Percentiles rank a stretch among this genome's conserved stretches.
phyloP scores from a whole-genome alignment of 1,139 yeast species.

The Saccharomyces hybrid region DNA sequence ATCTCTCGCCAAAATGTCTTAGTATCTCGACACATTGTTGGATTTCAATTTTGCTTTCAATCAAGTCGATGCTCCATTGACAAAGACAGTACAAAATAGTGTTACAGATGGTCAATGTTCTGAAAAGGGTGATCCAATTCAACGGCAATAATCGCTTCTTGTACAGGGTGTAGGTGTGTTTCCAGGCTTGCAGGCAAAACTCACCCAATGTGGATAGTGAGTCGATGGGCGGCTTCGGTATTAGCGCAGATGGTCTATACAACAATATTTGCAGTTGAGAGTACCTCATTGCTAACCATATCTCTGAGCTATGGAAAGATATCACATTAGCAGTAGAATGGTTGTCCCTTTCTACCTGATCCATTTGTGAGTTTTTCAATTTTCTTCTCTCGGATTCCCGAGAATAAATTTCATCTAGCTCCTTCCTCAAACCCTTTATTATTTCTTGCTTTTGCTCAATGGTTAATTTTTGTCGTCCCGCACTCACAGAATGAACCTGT shows the following conservation, averaged over 20 bases:
- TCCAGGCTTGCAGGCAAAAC: constrained; percentile 36
- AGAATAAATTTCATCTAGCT: constrained; percentile 38
- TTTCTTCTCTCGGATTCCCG: constrained; percentile 17
- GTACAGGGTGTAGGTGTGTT: constrained; percentile 38
- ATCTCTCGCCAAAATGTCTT: constrained; percentile 39
- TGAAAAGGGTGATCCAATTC: constrained; percentile 43
- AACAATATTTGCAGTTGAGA: constrained; percentile 38
- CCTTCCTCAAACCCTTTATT: constrained; percentile 32
- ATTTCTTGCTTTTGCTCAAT: constrained; percentile 30
- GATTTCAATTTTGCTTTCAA: constrained; percentile 39
- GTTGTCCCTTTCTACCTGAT: constrained; percentile 2
- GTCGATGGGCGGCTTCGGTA: constrained; percentile 39
- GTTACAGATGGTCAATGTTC: constrained; percentile 40
- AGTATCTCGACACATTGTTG: constrained; percentile 40
- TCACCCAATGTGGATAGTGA: constrained; percentile 36
- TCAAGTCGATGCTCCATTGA: constrained; percentile 39
- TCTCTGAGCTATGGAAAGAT: constrained; percentile 37
- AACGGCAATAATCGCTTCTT: constrained; percentile 38
- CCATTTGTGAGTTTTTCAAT: constrained; percentile 16
- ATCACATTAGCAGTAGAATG: constrained; percentile 13
- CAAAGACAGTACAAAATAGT: constrained; percentile 40
- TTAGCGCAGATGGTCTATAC: constrained; percentile 42
- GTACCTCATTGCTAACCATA: constrained; percentile 42
- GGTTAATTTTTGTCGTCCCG: constrained; percentile 26
- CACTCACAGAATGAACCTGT: constrained; percentile 37